These are phyloP conservation scores for Cucurbita moschata DNA, from an alignment of 306 rosid species.

Conservation along the genomic window DNA sequence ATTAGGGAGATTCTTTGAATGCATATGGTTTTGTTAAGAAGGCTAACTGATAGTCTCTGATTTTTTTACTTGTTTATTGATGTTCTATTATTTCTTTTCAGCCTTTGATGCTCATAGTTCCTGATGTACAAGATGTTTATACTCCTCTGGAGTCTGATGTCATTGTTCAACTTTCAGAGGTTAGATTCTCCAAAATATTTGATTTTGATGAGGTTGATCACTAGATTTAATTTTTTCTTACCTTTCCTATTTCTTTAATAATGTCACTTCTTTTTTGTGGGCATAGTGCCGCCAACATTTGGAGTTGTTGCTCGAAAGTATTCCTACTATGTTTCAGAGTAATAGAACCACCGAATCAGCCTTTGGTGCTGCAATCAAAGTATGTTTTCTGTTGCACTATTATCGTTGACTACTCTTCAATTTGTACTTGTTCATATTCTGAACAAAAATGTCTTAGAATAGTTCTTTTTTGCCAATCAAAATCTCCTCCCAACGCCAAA, in stretches of 20 bases:
- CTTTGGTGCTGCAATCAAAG: constrained; percentile 94
- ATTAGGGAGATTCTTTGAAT: not conserved
- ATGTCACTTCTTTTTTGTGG: constrained; percentile 12
- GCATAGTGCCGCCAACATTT: constrained; percentile 85
- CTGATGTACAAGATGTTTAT: constrained; percentile 94
- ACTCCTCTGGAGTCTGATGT: constrained; percentile 91
- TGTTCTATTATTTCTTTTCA: constrained; percentile 22
- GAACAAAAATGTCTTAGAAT: not conserved
- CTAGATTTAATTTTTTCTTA: not conserved
- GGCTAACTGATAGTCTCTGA: not conserved
- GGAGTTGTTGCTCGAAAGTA: constrained; percentile 74
- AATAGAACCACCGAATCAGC: constrained; percentile 90
- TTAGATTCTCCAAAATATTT: constrained; percentile 18
- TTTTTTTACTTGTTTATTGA: constrained; percentile 11
- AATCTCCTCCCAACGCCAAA: too few species aligned
- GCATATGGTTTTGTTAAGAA: not conserved
- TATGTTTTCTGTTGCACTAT: constrained; percentile 15
- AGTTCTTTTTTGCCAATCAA: too few species aligned
- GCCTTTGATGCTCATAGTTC: constrained; percentile 97
- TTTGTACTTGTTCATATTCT: not conserved
- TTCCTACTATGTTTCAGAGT: constrained; percentile 76
- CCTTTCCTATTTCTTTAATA: not conserved
- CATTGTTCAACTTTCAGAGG: constrained; percentile 86
- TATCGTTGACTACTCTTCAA: not conserved
- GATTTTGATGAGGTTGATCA: not conserved